These are phyloP conservation scores for Moniliophthora roreri DNA, from an alignment of 1,284 basidiomycete species.

Conservation along the genomic window DNA sequence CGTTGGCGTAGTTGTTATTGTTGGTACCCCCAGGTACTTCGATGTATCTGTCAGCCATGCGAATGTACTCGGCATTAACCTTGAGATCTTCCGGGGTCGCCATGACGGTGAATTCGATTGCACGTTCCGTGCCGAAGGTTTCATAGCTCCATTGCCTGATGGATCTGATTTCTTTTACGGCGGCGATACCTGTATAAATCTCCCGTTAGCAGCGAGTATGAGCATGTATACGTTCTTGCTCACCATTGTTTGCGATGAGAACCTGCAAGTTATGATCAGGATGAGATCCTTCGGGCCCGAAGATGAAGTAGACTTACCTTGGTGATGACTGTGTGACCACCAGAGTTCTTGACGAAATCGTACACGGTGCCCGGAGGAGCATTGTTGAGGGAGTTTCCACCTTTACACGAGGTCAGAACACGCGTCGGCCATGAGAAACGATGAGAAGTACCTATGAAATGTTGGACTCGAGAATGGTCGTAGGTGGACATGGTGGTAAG, in stretches of 20 bases:
- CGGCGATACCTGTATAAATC: constrained; percentile 79
- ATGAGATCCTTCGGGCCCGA: constrained; percentile 1
- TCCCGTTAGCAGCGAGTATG: constrained; percentile 22
- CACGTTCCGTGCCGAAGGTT: constrained; percentile 95
- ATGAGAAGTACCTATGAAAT: constrained; percentile 73
- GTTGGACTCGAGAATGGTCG: constrained; percentile 79
- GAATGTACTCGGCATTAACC: constrained; percentile 99
- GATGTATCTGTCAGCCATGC: constrained; percentile 99
- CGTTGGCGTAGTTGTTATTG: constrained; percentile 99
- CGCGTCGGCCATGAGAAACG: constrained; percentile 5
- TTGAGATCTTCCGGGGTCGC: constrained; percentile 98
- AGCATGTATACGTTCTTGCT: constrained; percentile 17
- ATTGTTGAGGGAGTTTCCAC: constrained; percentile 88
- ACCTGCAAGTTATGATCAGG: constrained; percentile 51
- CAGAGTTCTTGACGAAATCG: constrained; percentile 91
- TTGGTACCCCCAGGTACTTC: constrained; percentile 98
- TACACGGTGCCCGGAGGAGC: constrained; percentile 79
- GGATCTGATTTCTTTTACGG: constrained; percentile 98
- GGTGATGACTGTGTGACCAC: constrained; percentile 98
- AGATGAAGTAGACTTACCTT: constrained; percentile 61
- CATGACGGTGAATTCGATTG: constrained; percentile 99
- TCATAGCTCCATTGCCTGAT: constrained; percentile 99
- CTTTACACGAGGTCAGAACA: constrained; percentile 42
- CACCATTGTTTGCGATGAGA: constrained; percentile 95
- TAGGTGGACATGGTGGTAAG: constrained; percentile 56